phyloP scores from a whole-genome alignment of 2,329 filamentous ascomycete species.

The Fusarium liriodendri region DNA sequence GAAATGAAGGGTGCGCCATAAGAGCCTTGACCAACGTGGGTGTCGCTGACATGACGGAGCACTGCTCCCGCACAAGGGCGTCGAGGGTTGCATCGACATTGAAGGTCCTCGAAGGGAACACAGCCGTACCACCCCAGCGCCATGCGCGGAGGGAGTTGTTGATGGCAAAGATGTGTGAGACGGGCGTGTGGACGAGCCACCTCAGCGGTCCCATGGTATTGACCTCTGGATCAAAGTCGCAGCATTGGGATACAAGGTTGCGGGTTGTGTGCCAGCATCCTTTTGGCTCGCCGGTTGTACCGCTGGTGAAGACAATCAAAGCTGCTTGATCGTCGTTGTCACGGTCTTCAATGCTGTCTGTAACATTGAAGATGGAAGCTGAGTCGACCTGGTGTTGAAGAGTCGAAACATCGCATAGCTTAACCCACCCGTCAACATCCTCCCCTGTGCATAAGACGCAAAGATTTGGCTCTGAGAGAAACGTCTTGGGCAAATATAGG shows the following conservation, averaged over 20 bases:
- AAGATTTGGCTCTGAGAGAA: conserved; percentile 1
- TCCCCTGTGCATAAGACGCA: conserved; percentile 42
- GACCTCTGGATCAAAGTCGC: conserved; percentile 51
- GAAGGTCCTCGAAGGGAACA: conserved; percentile 52
- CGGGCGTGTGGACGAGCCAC: conserved; percentile 54
- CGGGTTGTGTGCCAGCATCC: conserved; percentile 55
- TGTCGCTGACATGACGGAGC: conserved; percentile 55
- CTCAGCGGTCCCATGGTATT: conserved; percentile 43
- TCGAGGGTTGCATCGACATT: conserved; percentile 47
- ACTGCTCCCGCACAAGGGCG: conserved; percentile 48
- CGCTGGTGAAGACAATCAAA: conserved; percentile 61
- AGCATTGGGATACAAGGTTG: conserved; percentile 53
- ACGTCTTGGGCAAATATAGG: conserved; percentile 25
- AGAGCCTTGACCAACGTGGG: conserved; percentile 51
- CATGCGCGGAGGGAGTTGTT: conserved; percentile 53
- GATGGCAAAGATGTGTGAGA: conserved; percentile 53
- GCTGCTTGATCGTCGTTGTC: conserved; percentile 41
- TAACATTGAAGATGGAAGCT: not conserved
- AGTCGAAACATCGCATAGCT: conserved; percentile 21
- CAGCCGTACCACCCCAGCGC: conserved; percentile 48
- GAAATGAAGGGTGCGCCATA: conserved; percentile 45
- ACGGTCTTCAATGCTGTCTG: not conserved
- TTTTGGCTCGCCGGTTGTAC: conserved; percentile 61
- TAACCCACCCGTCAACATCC: conserved; percentile 33
- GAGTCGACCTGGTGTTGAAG: not conserved